Conservation (phyloP, 1,284 basidiomycete genomes). For the Ustilago tritici region DNA sequence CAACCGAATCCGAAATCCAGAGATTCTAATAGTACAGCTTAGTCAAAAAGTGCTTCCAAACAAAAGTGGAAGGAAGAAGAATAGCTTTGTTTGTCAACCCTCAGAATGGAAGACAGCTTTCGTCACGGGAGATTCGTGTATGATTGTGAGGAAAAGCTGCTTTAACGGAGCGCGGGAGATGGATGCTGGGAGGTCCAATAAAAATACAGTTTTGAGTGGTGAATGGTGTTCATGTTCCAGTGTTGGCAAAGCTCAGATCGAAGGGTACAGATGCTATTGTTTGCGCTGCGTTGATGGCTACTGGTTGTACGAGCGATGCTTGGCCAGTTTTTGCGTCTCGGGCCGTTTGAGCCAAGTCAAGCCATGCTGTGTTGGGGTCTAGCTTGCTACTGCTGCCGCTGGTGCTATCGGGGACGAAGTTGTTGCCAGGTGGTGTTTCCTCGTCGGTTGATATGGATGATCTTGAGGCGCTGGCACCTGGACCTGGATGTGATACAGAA, state of each 20-base stretch:
- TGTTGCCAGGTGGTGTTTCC: slow-evolving; percentile 28
- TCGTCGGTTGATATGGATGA: slow-evolving; percentile 40
- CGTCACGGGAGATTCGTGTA: slow-evolving; percentile 1
- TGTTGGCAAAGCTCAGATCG: slow-evolving; percentile 21
- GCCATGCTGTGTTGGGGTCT: slow-evolving; percentile 12
- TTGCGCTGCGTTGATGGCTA: slow-evolving; percentile 32
- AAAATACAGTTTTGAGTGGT: slow-evolving; percentile 36
- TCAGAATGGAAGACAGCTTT: background rate
- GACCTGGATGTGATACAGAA: background rate
- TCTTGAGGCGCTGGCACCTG: slow-evolving; percentile 19
- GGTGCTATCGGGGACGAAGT: background rate
- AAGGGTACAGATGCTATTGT: slow-evolving; percentile 20
- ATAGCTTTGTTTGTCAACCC: background rate
- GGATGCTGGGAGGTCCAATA: slow-evolving; percentile 13
- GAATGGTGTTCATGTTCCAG: background rate
- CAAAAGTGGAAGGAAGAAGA: background rate
- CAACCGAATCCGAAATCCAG: background rate
- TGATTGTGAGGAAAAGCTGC: slow-evolving; percentile 1
- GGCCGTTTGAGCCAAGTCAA: background rate
- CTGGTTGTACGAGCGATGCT: slow-evolving; percentile 19
- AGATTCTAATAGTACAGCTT: background rate
- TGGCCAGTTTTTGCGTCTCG: slow-evolving; percentile 4
- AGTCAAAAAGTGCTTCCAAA: background rate
- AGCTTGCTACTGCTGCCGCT: background rate
- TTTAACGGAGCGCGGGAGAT: background rate